Conservation (phyloP, 495 filamentous ascomycete genomes). For the Glarea lozoyensis region DNA sequence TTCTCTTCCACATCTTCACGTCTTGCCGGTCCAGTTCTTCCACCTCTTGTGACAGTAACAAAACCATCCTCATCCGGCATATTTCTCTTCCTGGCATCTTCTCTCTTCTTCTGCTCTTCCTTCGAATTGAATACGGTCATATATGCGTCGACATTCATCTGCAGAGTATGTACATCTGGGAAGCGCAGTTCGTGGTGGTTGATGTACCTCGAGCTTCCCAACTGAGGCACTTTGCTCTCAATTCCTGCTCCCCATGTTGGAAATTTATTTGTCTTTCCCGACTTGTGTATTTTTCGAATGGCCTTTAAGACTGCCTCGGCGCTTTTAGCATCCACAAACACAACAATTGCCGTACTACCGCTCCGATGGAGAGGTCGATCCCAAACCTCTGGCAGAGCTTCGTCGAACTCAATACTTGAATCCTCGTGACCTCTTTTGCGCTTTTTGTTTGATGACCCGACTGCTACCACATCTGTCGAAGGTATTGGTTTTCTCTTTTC, state of each 20-base stretch:
- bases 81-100: conserved; percentile 53
- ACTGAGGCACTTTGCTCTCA: conserved; percentile 37
- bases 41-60: conserved; percentile 77
- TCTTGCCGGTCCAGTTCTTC: conserved; percentile 61
- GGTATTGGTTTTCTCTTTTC: conserved; percentile 23
- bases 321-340: conserved; percentile 74
- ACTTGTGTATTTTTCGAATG: conserved; percentile 50
- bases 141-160: conserved; percentile 68
- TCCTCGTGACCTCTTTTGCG: conserved; percentile 53
- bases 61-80: conserved; percentile 94
- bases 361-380: conserved; percentile 59
- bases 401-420: conserved; percentile 36
- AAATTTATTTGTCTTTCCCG: conserved; percentile 29
- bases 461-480: conserved; percentile 5
- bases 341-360: conserved; percentile 68
- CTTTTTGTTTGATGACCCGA: conserved; percentile 46
- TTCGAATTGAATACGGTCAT: conserved; percentile 62
- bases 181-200: conserved; percentile 59
- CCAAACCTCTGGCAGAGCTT: conserved; percentile 58
- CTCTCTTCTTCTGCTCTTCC: conserved; percentile 55
- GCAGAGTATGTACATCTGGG: conserved; percentile 53
- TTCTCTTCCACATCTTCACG: conserved; percentile 66
- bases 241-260: conserved; percentile 59
- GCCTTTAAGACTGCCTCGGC: conserved; percentile 66
- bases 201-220: conserved; percentile 56